These are phyloP conservation scores for Candida sanyiensis DNA, from an alignment of 805 yeast genomes.

Conservation along the genomic window DNA sequence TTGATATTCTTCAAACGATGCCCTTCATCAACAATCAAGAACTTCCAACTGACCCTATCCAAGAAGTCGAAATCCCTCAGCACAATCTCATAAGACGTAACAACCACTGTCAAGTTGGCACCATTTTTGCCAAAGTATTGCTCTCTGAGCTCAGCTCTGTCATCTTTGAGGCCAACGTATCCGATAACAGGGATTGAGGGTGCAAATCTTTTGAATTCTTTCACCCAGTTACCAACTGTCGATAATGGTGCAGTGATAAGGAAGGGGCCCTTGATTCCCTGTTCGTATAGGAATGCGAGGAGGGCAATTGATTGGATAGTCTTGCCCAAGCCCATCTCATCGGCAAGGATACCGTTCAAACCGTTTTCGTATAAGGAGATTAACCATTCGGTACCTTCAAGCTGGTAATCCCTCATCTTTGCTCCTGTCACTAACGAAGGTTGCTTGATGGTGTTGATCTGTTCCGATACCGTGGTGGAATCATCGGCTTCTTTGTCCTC, in stretches of 20 bases:
- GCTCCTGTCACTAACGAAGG: constrained; percentile 55
- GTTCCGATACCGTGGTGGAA: constrained; percentile 22
- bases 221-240: constrained; percentile 80
- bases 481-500: constrained; percentile 15
- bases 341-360: constrained; percentile 89
- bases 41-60: constrained; percentile 62
- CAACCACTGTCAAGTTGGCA: constrained; percentile 43
- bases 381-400: constrained; percentile 89
- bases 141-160: constrained; percentile 43
- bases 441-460: constrained; percentile 34
- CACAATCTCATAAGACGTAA: constrained; percentile 80
- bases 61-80: constrained; percentile 60
- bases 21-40: constrained; percentile 90
- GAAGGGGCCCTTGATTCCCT: constrained; percentile 75
- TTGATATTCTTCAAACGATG: constrained; percentile 85
- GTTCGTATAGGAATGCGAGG: constrained; percentile 67
- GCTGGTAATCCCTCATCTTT: constrained; percentile 71
- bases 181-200: constrained; percentile 59
- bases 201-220: constrained; percentile 67
- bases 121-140: constrained; percentile 17
- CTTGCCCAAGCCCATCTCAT: constrained; percentile 97
- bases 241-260: constrained; percentile 77
- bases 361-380: constrained; percentile 88
- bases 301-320: constrained; percentile 85
- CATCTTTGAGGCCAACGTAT: constrained; percentile 59